Conservation (phyloP, 768 basidiomycete genomes). For the Jaapia argillacea region DNA sequence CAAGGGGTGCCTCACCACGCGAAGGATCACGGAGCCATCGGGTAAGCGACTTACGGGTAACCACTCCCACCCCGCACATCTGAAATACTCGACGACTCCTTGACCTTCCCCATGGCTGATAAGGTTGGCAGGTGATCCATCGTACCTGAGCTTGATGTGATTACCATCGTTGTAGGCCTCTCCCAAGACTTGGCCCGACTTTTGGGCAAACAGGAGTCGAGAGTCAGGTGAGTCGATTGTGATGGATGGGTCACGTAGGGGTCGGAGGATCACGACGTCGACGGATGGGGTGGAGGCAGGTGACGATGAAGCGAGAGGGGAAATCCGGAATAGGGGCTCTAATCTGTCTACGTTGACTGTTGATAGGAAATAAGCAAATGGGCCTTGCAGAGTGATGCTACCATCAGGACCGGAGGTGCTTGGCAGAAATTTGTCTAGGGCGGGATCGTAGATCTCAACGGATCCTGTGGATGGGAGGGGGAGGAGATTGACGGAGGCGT, state of each 20-base stretch:
- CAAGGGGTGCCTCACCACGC: too few relatives aligned
- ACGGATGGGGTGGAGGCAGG: constrained; percentile 35
- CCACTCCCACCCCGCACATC: constrained; percentile 84
- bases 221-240: constrained; percentile 29
- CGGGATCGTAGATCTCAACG: constrained; percentile 56
- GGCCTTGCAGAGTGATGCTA: constrained; percentile 35
- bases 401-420: constrained; percentile 17
- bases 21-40: constrained; percentile 4
- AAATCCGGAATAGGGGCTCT: constrained; percentile 73
- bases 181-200: constrained; percentile 40
- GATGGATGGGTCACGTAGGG: constrained; percentile 45
- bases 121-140: constrained; percentile 26
- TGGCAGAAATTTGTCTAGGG: constrained; percentile 33
- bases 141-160: constrained; percentile 57
- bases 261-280: constrained; percentile 73
- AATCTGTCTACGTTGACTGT: constrained; percentile 80
- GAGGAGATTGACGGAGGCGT: constrained; percentile 45
- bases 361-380: constrained; percentile 80
- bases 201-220: constrained; percentile 41
- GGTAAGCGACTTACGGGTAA: constrained; percentile 45
- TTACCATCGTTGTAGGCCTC: constrained; percentile 73
- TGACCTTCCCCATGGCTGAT: constrained; percentile 32
- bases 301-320: constrained; percentile 46
- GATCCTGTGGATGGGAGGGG: constrained; percentile 28
- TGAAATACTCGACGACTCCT: constrained; percentile 64